These are phyloP conservation scores for Plasmodium malariae DNA, from an alignment of 169 alveolate genomes.

Conservation along the genomic window DNA sequence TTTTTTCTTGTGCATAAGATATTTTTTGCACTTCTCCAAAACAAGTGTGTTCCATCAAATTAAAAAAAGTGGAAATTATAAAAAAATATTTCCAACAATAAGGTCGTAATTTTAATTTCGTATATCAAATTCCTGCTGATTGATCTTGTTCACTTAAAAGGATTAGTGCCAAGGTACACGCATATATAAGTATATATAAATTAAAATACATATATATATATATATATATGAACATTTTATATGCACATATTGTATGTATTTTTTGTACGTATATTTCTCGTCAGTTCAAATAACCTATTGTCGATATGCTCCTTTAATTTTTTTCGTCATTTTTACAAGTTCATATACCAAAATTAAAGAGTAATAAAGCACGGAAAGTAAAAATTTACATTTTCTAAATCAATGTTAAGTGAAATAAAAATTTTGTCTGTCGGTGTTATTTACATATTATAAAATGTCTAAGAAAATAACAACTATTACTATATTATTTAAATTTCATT, in stretches of 20 bases:
- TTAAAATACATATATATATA: too few species aligned
- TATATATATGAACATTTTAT: neutral
- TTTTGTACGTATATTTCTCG: neutral
- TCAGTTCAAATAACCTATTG: neutral
- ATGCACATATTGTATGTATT: neutral
- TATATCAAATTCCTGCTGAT: neutral
- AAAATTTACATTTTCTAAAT: too few species aligned
- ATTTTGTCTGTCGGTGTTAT: neutral
- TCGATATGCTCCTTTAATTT: too few species aligned
- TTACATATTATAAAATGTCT: conserved; percentile 38
- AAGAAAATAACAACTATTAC: neutral
- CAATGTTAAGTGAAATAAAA: conserved; percentile 3
- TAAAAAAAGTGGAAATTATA: too few species aligned
- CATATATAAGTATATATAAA: neutral
- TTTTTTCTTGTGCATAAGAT: too few species aligned
- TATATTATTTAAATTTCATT: conserved; percentile 3
- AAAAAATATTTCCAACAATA: too few species aligned
- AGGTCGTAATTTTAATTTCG: too few species aligned
- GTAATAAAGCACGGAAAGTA: too few species aligned
- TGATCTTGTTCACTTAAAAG: neutral
- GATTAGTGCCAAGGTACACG: neutral
- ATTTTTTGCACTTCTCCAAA: too few species aligned
- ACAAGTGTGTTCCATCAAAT: too few species aligned
- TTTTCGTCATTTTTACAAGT: too few species aligned
- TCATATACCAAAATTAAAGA: too few species aligned